phyloP scores from a whole-genome alignment of 441 rosid species.

The Populus hybrid region DNA sequence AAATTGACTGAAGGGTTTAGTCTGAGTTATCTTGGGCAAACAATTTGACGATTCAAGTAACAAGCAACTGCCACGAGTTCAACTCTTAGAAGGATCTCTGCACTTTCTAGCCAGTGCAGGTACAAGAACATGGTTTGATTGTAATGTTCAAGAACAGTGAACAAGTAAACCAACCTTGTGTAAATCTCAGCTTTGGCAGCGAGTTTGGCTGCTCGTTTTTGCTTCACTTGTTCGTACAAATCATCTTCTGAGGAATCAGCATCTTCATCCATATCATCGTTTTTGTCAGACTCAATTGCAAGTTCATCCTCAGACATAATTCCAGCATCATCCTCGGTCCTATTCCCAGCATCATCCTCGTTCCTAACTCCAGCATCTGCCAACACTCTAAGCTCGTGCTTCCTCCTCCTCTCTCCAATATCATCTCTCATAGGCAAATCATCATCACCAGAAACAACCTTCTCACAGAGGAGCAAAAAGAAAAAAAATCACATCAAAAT shows the following conservation, averaged over 20 bases:
- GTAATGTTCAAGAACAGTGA: not conserved
- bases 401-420: constrained; percentile 89
- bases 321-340: constrained; percentile 54
- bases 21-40: not conserved
- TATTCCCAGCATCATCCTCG: constrained; percentile 50
- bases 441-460: constrained; percentile 83
- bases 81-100: not conserved
- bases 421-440: constrained; percentile 92
- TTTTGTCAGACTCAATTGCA: constrained; percentile 26
- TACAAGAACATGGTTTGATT: not conserved
- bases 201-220: constrained; percentile 55
- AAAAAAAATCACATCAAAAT: not conserved
- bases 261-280: constrained; percentile 38
- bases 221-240: constrained; percentile 60
- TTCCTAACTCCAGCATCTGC: constrained; percentile 75
- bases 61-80: not conserved
- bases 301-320: constrained; percentile 55
- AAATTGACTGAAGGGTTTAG: not conserved
- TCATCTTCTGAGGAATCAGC: constrained; percentile 62
- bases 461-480: constrained; percentile 9
- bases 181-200: constrained; percentile 71
- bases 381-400: constrained; percentile 75
- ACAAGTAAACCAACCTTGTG: constrained; percentile 44
- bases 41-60: not conserved
- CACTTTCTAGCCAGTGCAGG: not conserved